Evolutionary conservation across 305 asterid genomes (phyloP).

Genomic region (Fraxinus ornus): DNA sequence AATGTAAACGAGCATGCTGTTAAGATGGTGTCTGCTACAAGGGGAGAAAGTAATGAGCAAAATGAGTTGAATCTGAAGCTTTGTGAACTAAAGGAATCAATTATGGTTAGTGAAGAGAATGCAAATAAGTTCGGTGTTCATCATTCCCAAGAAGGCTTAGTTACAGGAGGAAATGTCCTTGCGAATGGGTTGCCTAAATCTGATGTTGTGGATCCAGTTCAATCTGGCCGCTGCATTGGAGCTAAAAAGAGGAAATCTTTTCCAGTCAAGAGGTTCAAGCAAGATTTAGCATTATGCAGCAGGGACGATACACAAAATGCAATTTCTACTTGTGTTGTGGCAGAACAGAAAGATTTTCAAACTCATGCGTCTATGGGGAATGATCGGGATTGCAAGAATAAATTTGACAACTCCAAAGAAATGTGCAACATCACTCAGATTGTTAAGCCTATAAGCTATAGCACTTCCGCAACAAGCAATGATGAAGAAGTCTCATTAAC

Average conservation of each 20-base stretch:
- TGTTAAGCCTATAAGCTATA: slow-evolving; percentile 67
- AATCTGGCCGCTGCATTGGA: slow-evolving; percentile 63
- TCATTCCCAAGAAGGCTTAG: slow-evolving; percentile 39
- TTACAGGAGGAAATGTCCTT: slow-evolving; percentile 32
- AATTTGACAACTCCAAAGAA: slow-evolving; percentile 43
- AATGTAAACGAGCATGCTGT: slow-evolving; percentile 40
- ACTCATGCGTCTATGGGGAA: slow-evolving; percentile 35
- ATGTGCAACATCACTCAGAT: slow-evolving; percentile 59
- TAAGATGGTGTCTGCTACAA: slow-evolving; percentile 24
- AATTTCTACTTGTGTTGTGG: slow-evolving; percentile 22
- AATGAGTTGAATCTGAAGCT: slow-evolving; percentile 52
- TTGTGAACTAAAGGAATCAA: slow-evolving; percentile 53
- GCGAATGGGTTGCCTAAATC: slow-evolving; percentile 37
- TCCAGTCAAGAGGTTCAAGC: slow-evolving; percentile 73
- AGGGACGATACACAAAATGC: slow-evolving; percentile 36
- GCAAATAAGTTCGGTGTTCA: slow-evolving; percentile 23
- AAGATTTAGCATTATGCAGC: slow-evolving; percentile 39
- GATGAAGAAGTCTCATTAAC: slow-evolving; percentile 61
- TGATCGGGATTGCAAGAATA: slow-evolving; percentile 37
- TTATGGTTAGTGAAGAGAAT: slow-evolving; percentile 24
- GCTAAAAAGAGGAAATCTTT: slow-evolving; percentile 90
- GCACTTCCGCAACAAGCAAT: slow-evolving; percentile 44
- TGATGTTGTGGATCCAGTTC: slow-evolving; percentile 37
- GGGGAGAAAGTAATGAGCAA: slow-evolving; percentile 38
- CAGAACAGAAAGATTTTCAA: slow-evolving; percentile 34